Conservation (phyloP, 768 basidiomycete species). For the Boletus tomentosulus region DNA sequence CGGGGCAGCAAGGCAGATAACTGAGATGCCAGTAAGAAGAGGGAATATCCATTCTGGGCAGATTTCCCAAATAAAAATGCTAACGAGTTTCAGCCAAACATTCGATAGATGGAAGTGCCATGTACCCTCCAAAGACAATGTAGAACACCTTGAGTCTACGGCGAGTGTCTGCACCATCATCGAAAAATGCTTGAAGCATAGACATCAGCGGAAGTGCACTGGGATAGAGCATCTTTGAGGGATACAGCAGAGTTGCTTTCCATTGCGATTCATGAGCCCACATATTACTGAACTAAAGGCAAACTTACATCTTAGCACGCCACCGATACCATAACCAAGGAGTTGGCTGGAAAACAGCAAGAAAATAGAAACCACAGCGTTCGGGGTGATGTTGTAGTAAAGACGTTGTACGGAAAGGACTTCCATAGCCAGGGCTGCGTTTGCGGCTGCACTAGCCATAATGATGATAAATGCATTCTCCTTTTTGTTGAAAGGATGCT, state of each 20-base stretch:
- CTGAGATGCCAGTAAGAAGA: slow-evolving; percentile 55
- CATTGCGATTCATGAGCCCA: slow-evolving; percentile 1
- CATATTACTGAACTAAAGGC: background rate
- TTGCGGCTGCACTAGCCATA: slow-evolving; percentile 53
- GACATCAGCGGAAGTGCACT: slow-evolving; percentile 22
- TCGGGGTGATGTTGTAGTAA: slow-evolving; percentile 51
- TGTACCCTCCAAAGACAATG: slow-evolving; percentile 29
- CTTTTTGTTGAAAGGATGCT: slow-evolving; percentile 59
- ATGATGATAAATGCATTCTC: slow-evolving; percentile 57
- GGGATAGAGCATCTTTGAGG: slow-evolving; percentile 43
- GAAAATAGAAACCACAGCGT: slow-evolving; percentile 42
- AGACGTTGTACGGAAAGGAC: slow-evolving; percentile 51
- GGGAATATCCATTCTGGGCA: slow-evolving; percentile 45
- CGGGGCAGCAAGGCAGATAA: slow-evolving; percentile 55
- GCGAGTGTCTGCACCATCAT: slow-evolving; percentile 34
- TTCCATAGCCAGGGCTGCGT: slow-evolving; percentile 50
- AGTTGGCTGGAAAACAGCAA: slow-evolving; percentile 34
- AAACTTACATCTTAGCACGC: slow-evolving; percentile 44
- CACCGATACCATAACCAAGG: slow-evolving; percentile 54
- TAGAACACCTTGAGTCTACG: slow-evolving; percentile 38
- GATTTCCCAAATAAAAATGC: slow-evolving; percentile 31
- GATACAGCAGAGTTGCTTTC: slow-evolving; percentile 36
- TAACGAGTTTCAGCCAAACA: slow-evolving; percentile 11
- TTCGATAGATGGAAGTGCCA: slow-evolving; percentile 15
- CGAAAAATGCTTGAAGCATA: slow-evolving; percentile 37